Evolutionary conservation across 164 flowering plant species (phyloP).

Genomic region (Stephania cephalantha): DNA sequence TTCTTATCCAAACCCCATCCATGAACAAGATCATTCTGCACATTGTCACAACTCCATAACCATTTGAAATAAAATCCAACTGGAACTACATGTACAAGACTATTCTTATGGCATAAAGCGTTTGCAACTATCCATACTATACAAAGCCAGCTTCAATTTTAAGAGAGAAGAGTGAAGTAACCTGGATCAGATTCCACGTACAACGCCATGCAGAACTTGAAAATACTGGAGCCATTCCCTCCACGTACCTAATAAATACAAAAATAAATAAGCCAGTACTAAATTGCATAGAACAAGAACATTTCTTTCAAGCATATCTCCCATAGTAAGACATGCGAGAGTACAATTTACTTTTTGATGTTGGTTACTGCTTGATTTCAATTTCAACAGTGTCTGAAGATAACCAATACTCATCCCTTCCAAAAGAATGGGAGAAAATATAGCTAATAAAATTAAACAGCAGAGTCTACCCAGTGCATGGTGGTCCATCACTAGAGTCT

Average conservation of each 20-base stretch:
- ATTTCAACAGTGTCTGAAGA: neutral
- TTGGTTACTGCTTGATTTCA: neutral
- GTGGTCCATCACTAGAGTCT: conserved; percentile 68
- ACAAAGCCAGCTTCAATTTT: neutral
- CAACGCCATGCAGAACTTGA: conserved; percentile 94
- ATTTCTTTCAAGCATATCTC: neutral
- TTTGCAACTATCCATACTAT: neutral
- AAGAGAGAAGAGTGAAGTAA: conserved; percentile 14
- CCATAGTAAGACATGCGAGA: neutral
- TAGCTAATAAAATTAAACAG: neutral
- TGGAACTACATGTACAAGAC: neutral
- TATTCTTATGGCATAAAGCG: neutral
- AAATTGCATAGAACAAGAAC: neutral
- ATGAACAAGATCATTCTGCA: conserved; percentile 94
- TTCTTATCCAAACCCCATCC: conserved; percentile 99
- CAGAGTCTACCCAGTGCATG: conserved; percentile 75
- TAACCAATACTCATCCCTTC: neutral
- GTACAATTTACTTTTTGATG: neutral
- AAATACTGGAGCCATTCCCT: conserved; percentile 99
- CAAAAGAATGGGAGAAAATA: neutral
- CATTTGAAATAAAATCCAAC: neutral
- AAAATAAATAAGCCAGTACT: neutral
- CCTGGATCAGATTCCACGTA: conserved; percentile 98
- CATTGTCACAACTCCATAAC: conserved; percentile 1
- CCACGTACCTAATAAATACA: conserved; percentile 63